Base-by-base conservation (phyloP, 371 early-diverging fungal species). In the Haplosporangium sp. region DNA sequence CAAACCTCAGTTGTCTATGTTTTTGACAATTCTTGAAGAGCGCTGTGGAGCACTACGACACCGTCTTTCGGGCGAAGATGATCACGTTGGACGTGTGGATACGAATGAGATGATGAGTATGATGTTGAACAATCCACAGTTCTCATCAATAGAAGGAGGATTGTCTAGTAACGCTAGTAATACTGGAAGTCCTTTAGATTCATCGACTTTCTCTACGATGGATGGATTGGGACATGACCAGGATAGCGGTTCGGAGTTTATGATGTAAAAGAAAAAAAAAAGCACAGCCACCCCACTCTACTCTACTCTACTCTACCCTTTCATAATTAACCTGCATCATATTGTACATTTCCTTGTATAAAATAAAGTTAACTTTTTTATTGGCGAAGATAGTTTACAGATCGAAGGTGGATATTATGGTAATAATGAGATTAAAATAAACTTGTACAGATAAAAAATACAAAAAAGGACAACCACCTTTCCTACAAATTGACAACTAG, bases 11-110 rank as follows among this genome's bases (percentile, higher is more conserved):
- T 71, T 79, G 6, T 74, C 74, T 1, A 79, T 79, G 81, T 79
- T 79, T 67, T 58, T 79, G 45, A 79, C 81, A 1, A 79, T 79
- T 37, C 68, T 79, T 8, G 81, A 79, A 58, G 81, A 79, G 39
- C 81, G 81, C 0, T 81, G 81, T 47, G 81, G 81, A 2, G 81
- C 81, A 4, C 58, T 79, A 34, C 74, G 81, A 45, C 81, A 79
- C 47, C 81, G 81, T 5, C 69, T 79, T 20, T 70, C 81, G 40
- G 81, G 81, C 15, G 81, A 74, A n/a, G 71, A 74, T 20, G 81
- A 79, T 42, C 56, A 71, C 1, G 74, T 79, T 35, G 68, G 57
- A 34, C 48, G 71, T 2, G 64, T 74, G 17, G 81, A 79, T 39
- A 71, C 71, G 19, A 71, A 79, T 56, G 71, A 79, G 62, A 71